phyloP scores from a whole-genome alignment of 2,329 filamentous ascomycete genomes.

The Trichophyton simii region DNA sequence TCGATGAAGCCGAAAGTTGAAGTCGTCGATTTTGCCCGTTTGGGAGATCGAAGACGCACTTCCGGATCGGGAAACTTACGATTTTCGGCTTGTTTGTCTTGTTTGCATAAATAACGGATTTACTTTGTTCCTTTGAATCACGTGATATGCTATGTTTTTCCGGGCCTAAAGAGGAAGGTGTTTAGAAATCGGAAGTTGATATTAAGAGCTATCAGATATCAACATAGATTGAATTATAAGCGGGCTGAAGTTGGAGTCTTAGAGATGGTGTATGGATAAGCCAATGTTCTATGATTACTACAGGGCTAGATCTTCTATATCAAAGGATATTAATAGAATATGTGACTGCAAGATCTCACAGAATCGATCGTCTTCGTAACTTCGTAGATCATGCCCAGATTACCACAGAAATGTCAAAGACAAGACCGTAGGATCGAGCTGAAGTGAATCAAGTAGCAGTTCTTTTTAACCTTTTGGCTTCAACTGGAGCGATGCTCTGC shows the following conservation, averaged over 20 bases:
- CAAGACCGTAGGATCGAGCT: background rate
- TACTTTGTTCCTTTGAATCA: background rate
- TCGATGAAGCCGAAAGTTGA: background rate
- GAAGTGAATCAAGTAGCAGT: background rate
- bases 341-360: no score
- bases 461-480: background rate
- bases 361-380: background rate
- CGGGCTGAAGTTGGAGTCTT: no score
- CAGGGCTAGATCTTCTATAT: no score
- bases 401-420: no score
- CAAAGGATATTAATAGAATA: no score
- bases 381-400: background rate
- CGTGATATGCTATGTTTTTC: background rate
- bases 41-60: background rate
- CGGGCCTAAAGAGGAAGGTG: no score
- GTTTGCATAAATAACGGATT: background rate
- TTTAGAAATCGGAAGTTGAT: no score
- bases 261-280: no score
- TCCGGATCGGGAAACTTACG: background rate
- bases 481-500: background rate
- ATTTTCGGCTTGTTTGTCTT: background rate
- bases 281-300: no score
- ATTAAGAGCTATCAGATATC: no score
- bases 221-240: no score
- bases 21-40: background rate